These are phyloP conservation scores for Aureobasidium lini DNA, from an alignment of 2,329 filamentous ascomycete genomes.

Conservation along the genomic window DNA sequence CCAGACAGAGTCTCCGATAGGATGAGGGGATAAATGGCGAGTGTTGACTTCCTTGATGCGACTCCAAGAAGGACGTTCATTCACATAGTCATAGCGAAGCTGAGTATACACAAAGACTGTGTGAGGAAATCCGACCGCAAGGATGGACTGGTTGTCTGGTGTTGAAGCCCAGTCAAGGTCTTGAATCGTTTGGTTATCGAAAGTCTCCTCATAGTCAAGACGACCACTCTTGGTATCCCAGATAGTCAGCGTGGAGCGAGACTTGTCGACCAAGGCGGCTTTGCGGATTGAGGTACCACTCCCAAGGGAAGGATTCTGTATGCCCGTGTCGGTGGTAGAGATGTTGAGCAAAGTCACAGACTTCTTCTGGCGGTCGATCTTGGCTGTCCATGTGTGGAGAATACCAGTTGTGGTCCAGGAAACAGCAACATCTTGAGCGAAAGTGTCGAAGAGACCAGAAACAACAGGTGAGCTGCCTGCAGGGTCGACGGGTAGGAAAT, in stretches of 20 bases:
- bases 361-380: slow-evolving; percentile 53
- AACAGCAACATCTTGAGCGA: slow-evolving; percentile 77
- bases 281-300: slow-evolving; percentile 84
- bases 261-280: slow-evolving; percentile 70
- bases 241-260: slow-evolving; percentile 70
- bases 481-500: slow-evolving; percentile 67
- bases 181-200: slow-evolving; percentile 52
- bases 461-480: slow-evolving; percentile 65
- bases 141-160: slow-evolving; percentile 77
- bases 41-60: slow-evolving; percentile 76
- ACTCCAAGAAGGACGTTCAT: slow-evolving; percentile 83
- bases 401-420: slow-evolving; percentile 71
- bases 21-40: slow-evolving; percentile 65
- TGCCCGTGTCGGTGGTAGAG: slow-evolving; percentile 70
- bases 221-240: slow-evolving; percentile 82
- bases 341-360: slow-evolving; percentile 76
- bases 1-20: slow-evolving; percentile 92
- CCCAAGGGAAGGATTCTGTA: slow-evolving; percentile 64
- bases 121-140: slow-evolving; percentile 89
- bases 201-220: slow-evolving; percentile 72
- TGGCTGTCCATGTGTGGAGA: slow-evolving; percentile 79
- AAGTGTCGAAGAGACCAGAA: slow-evolving; percentile 76
- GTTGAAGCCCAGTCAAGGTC: slow-evolving; percentile 94
- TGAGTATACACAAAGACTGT: slow-evolving; percentile 76
- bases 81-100: slow-evolving; percentile 85